A percentile compares a stretch with the other conserved stretches of the same genome.
Evolutionary conservation across 371 early-diverging fungal genomes (phyloP).

Genomic region (Syncephalastrum contaminatum): DNA sequence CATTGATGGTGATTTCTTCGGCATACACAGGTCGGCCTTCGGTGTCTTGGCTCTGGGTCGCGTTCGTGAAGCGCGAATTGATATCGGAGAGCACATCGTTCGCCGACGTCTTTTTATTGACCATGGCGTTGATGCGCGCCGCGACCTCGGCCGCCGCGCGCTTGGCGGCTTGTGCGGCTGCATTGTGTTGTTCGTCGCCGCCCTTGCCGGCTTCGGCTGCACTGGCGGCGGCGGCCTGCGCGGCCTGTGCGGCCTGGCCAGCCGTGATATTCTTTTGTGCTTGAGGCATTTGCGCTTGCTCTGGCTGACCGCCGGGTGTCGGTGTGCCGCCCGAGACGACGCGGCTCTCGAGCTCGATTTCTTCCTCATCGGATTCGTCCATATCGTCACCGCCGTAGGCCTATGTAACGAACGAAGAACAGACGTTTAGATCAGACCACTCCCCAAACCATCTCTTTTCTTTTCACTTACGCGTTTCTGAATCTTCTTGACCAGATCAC

Average conservation of each 20-base stretch:
- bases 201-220: slow-evolving; percentile 40
- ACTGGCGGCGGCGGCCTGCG: slow-evolving; percentile 43
- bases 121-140: slow-evolving; percentile 45
- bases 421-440: neutral
- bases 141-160: slow-evolving; percentile 47
- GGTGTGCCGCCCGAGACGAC: slow-evolving; percentile 18
- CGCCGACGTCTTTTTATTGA: slow-evolving; percentile 17
- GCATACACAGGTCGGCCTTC: slow-evolving; percentile 53
- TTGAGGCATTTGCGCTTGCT: slow-evolving; percentile 6
- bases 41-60: slow-evolving; percentile 22
- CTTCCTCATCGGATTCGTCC: slow-evolving; percentile 73
- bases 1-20: slow-evolving; percentile 95
- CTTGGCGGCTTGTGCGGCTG: slow-evolving; percentile 54
- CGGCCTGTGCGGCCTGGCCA: slow-evolving; percentile 49
- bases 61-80: slow-evolving; percentile 22
- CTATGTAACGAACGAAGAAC: slow-evolving; percentile 10
- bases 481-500: slow-evolving; percentile 85
- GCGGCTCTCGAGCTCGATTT: slow-evolving; percentile 52
- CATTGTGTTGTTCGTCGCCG: slow-evolving; percentile 35
- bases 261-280: slow-evolving; percentile 8
- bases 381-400: slow-evolving; percentile 76
- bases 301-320: slow-evolving; percentile 8
- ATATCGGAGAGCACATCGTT: slow-evolving; percentile 36
- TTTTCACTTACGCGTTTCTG: slow-evolving; percentile 76
- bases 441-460: neutral